Evolutionary conservation across 2,329 filamentous ascomycete species (phyloP).

Genomic region (Epichloe bromicola): DNA sequence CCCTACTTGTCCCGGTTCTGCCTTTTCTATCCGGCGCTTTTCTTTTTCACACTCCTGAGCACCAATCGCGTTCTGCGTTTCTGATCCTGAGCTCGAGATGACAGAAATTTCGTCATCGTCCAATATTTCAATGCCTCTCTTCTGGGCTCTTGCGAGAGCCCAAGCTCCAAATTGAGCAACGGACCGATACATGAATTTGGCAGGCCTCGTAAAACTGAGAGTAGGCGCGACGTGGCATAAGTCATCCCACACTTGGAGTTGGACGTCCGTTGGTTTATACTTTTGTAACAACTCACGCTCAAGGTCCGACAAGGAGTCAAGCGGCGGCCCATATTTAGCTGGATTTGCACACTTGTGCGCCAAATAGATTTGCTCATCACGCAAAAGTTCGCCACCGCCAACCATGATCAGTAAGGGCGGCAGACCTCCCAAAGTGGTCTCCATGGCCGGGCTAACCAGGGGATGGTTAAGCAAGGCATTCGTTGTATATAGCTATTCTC

Average conservation of each 20-base stretch:
- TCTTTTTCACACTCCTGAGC: constrained; percentile 11
- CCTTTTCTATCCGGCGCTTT: constrained; percentile 10
- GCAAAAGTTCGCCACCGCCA: constrained; percentile 76
- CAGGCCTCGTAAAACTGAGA: constrained; percentile 88
- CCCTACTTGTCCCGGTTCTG: constrained; percentile 44
- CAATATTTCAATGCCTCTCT: constrained; percentile 65
- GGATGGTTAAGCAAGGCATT: constrained; percentile 81
- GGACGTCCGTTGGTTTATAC: constrained; percentile 78
- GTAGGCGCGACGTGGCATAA: constrained; percentile 87
- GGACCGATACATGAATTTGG: constrained; percentile 89
- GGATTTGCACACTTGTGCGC: constrained; percentile 92
- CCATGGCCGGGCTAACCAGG: constrained; percentile 76
- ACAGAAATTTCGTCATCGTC: constrained; percentile 68
- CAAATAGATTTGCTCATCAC: constrained; percentile 89
- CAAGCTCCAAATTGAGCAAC: constrained; percentile 90
- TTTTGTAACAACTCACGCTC: constrained; percentile 46
- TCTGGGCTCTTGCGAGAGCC: constrained; percentile 73
- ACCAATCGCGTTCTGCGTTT: constrained; percentile 14
- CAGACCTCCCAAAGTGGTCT: constrained; percentile 78
- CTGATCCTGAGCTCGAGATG: constrained; percentile 48
- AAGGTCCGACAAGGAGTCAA: constrained; percentile 48
- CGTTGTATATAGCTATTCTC: constrained; percentile 53
- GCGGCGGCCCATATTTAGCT: constrained; percentile 55
- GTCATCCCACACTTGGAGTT: constrained; percentile 93
- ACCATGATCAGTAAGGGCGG: constrained; percentile 78